Evolutionary conservation across 2,329 filamentous ascomycete species (phyloP).

Genomic region (Harringtonia lauricola): DNA sequence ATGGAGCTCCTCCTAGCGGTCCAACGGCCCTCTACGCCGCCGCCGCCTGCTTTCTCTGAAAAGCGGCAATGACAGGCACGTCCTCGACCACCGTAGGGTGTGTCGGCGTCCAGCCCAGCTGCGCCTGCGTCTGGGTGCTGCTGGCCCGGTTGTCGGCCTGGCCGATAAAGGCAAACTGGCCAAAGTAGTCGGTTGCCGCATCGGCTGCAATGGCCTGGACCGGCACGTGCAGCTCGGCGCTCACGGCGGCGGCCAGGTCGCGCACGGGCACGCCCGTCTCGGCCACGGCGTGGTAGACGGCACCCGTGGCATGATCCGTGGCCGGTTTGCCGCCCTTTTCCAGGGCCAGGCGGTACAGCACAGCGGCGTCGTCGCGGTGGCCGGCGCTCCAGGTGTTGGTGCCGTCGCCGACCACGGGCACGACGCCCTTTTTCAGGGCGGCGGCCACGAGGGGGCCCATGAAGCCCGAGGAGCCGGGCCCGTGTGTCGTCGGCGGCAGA

Average conservation of each 20-base stretch:
- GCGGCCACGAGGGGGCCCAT: slow-evolving; percentile 14
- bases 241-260: slow-evolving; percentile 23
- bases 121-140: slow-evolving; percentile 22
- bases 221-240: slow-evolving; percentile 21
- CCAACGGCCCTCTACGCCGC: too few relatives aligned
- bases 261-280: slow-evolving; percentile 23
- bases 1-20: too few relatives aligned
- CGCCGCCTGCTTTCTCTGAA: not conserved
- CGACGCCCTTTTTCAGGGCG: slow-evolving; percentile 18
- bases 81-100: slow-evolving; percentile 5
- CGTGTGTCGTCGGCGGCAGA: slow-evolving; percentile 27
- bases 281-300: slow-evolving; percentile 23
- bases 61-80: slow-evolving; percentile 1
- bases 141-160: slow-evolving; percentile 20
- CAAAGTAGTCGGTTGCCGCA: slow-evolving; percentile 19
- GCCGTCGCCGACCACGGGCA: slow-evolving; percentile 24
- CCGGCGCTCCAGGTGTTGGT: slow-evolving; percentile 24
- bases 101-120: slow-evolving; percentile 22
- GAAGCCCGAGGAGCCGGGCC: slow-evolving; percentile 21
- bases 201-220: slow-evolving; percentile 16
- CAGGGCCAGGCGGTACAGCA: slow-evolving; percentile 22
- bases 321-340: slow-evolving; percentile 18
- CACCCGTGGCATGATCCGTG: slow-evolving; percentile 15
- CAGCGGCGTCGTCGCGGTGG: slow-evolving; percentile 26
- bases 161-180: slow-evolving; percentile 2